Conservation (phyloP, 73 alveolate species). For the Paramecium sonneborni region DNA sequence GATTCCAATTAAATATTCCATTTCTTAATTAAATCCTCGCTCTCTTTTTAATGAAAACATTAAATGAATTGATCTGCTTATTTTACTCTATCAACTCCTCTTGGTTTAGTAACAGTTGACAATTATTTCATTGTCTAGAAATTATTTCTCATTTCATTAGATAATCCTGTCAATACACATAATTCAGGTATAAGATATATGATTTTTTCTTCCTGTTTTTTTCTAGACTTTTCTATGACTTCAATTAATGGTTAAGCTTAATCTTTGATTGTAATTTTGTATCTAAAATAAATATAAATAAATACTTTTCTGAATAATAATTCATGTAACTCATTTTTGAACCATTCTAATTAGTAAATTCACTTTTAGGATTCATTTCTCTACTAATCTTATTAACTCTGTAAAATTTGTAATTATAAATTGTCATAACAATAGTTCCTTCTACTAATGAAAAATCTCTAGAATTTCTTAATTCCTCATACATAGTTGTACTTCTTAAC, state of each 20-base stretch:
- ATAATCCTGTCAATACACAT: constrained; percentile 75
- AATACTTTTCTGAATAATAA: background rate
- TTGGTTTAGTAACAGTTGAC: constrained; percentile 84
- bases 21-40: constrained; percentile 74
- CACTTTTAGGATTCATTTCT: constrained; percentile 38
- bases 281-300: background rate
- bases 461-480: constrained; percentile 3
- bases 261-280: constrained; percentile 60
- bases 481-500: constrained; percentile 29
- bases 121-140: constrained; percentile 88
- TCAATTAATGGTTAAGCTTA: background rate
- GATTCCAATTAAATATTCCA: constrained; percentile 79
- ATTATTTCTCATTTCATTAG: constrained; percentile 92
- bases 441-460: constrained; percentile 22
- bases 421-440: constrained; percentile 55
- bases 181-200: background rate
- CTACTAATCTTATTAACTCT: constrained; percentile 53
- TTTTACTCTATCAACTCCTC: constrained; percentile 81
- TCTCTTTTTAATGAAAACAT: constrained; percentile 15
- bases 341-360: constrained; percentile 22
- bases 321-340: background rate
- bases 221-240: background rate
- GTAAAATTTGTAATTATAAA: constrained; percentile 32
- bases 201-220: background rate
- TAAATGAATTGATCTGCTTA: constrained; percentile 82